Conservation (phyloP, 345 rosid species). For the Acer saccharum region DNA sequence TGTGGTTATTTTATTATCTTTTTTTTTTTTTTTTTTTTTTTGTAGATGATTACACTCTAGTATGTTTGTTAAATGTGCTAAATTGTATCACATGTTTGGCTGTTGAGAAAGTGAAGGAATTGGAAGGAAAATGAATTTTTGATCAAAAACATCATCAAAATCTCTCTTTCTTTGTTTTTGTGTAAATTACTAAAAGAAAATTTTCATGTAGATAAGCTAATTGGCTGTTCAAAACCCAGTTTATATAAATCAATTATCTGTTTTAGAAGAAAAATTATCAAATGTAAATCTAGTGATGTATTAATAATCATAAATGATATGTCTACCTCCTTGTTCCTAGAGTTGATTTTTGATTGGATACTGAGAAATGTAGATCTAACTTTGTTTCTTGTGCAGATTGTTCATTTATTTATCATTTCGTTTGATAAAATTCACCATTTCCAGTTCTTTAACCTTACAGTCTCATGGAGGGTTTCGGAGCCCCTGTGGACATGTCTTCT, state of each 20-base stretch:
- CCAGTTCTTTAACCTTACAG: not conserved
- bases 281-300: no score
- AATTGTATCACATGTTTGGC: not conserved
- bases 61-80: not conserved
- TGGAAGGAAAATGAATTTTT: not conserved
- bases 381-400: not conserved
- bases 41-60: not conserved
- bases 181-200: not conserved
- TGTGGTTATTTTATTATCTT: not conserved
- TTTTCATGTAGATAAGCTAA: not conserved
- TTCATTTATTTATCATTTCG: not conserved
- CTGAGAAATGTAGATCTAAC: not conserved
- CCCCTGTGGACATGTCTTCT: constrained; percentile 26
- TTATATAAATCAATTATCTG: no score
- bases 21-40: no score
- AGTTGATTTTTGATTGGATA: not conserved
- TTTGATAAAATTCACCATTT: not conserved
- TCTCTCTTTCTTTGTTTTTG: not conserved
- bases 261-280: no score
- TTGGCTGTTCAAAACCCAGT: no score
- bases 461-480: constrained; percentile 9
- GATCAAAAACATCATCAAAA: not conserved
- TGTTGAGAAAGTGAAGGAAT: constrained; percentile 1
- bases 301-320: no score
- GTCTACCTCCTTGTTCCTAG: not conserved